Percentiles rank a stretch among this genome's conserved stretches.
phyloP scores from a whole-genome alignment of 2,329 filamentous ascomycete genomes.

The Didymella exigua region DNA sequence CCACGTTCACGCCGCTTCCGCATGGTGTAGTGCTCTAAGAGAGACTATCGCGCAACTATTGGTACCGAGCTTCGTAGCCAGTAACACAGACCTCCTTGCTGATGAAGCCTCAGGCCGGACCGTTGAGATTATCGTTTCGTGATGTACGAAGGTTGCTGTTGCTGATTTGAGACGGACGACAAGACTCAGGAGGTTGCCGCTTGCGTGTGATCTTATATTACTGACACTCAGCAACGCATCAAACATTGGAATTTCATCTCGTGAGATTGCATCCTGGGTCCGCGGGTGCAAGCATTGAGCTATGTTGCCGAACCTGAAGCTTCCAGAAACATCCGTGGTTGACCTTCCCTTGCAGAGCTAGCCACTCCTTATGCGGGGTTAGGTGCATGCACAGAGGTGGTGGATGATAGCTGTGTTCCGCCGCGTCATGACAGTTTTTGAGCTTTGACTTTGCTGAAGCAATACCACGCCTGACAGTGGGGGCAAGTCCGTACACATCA shows the following conservation, averaged over 20 bases:
- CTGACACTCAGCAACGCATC: slow-evolving; percentile 18
- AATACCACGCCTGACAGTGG: slow-evolving; percentile 25
- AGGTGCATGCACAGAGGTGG: slow-evolving; percentile 31
- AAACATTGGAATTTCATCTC: slow-evolving; percentile 14
- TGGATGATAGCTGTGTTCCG: slow-evolving; percentile 27
- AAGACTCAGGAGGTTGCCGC: slow-evolving; percentile 10
- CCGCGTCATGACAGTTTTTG: slow-evolving; percentile 30
- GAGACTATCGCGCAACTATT: slow-evolving; percentile 30
- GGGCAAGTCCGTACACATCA: slow-evolving; percentile 14
- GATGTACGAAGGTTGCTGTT: slow-evolving; percentile 13
- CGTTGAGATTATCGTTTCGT: slow-evolving; percentile 25
- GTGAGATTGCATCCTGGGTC: slow-evolving; percentile 28
- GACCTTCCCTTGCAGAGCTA: slow-evolving; percentile 36
- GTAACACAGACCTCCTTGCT: slow-evolving; percentile 35
- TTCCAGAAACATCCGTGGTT: slow-evolving; percentile 33
- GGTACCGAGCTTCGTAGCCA: slow-evolving; percentile 36
- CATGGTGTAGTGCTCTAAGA: slow-evolving; percentile 38
- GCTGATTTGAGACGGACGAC: slow-evolving; percentile 17
- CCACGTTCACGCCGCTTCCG: slow-evolving; percentile 27
- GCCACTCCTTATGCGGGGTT: slow-evolving; percentile 41
- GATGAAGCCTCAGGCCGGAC: slow-evolving; percentile 24
- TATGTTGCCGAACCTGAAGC: slow-evolving; percentile 14
- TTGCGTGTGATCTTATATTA: slow-evolving; percentile 10
- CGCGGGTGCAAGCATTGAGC: slow-evolving; percentile 18
- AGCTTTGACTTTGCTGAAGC: slow-evolving; percentile 31